Percentiles rank a stretch among this genome's conserved stretches.
phyloP scores from a whole-genome alignment of 805 yeast species.

The Cyberlindnera bimundalis region DNA sequence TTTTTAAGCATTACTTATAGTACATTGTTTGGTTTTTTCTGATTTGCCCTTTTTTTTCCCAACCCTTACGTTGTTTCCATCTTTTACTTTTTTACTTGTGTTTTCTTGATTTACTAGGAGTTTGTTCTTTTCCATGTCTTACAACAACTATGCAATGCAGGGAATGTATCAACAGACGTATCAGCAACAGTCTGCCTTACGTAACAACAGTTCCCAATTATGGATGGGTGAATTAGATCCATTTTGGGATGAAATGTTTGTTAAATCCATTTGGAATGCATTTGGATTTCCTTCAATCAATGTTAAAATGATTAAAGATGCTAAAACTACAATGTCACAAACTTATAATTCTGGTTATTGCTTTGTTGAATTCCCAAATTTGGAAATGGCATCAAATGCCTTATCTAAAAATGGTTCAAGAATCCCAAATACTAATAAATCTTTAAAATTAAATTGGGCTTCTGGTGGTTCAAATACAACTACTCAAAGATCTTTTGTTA shows the following conservation, averaged over 20 bases:
- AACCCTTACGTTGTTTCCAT: no score
- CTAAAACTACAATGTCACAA: slow-evolving; percentile 28
- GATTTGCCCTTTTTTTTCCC: no score
- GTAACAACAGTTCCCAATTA: slow-evolving; percentile 33
- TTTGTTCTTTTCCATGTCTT: no score
- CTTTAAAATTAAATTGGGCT: slow-evolving; percentile 80
- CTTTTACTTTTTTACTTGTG: background rate
- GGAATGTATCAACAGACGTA: slow-evolving; percentile 3
- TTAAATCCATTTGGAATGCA: slow-evolving; percentile 65
- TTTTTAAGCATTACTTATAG: no score
- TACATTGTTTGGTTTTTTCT: no score
- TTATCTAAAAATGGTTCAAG: slow-evolving; percentile 62
- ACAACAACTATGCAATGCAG: slow-evolving; percentile 5
- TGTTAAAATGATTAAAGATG: slow-evolving; percentile 73
- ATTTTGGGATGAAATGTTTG: slow-evolving; percentile 69
- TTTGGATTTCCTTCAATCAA: slow-evolving; percentile 58
- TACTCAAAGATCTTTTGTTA: slow-evolving; percentile 7
- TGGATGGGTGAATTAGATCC: slow-evolving; percentile 95
- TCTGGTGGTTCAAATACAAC: slow-evolving; percentile 42
- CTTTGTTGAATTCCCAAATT: slow-evolving; percentile 68
- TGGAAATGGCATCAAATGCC: slow-evolving; percentile 62
- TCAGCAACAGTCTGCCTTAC: slow-evolving; percentile 14
- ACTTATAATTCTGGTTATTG: slow-evolving; percentile 68
- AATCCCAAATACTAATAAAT: slow-evolving; percentile 59
- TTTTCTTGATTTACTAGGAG: background rate